Evolutionary conservation across 202 grass and related monocot species (phyloP).

Genomic region (Cymbopogon flexuosus): DNA sequence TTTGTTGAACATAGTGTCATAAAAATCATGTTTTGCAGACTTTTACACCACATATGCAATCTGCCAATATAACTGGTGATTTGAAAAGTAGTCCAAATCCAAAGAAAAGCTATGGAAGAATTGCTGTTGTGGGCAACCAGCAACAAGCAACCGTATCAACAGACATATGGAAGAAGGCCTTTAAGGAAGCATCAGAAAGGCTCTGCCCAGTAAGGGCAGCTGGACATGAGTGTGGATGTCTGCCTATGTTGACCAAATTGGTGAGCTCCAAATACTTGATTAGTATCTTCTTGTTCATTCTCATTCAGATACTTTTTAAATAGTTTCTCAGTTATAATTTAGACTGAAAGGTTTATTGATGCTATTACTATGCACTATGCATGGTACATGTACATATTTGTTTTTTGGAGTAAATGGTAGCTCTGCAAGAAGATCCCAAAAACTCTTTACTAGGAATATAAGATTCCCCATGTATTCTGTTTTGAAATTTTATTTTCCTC

Average conservation of each 20-base stretch:
- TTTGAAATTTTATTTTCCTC: background rate
- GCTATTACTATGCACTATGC: background rate
- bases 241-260: constrained; percentile 70
- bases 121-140: constrained; percentile 48
- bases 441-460: background rate
- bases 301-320: background rate
- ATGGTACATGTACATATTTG: background rate
- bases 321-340: background rate
- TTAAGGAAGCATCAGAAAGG: constrained; percentile 81
- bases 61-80: constrained; percentile 41
- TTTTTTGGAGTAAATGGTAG: background rate
- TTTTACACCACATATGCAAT: constrained; percentile 91
- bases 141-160: constrained; percentile 67
- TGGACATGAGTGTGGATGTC: constrained; percentile 92
- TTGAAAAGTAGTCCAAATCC: constrained; percentile 35
- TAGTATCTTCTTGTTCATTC: background rate
- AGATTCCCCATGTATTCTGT: background rate
- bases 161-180: constrained; percentile 93
- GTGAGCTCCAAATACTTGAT: constrained; percentile 44
- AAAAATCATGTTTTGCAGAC: constrained; percentile 44
- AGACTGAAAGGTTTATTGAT: background rate
- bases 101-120: constrained; percentile 65
- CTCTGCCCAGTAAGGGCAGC: constrained; percentile 76
- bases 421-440: background rate
- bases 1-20: constrained; percentile 10